Evolutionary conservation across 2,329 filamentous ascomycete species (phyloP).

Genomic region (Decorospora gaudefroyi): DNA sequence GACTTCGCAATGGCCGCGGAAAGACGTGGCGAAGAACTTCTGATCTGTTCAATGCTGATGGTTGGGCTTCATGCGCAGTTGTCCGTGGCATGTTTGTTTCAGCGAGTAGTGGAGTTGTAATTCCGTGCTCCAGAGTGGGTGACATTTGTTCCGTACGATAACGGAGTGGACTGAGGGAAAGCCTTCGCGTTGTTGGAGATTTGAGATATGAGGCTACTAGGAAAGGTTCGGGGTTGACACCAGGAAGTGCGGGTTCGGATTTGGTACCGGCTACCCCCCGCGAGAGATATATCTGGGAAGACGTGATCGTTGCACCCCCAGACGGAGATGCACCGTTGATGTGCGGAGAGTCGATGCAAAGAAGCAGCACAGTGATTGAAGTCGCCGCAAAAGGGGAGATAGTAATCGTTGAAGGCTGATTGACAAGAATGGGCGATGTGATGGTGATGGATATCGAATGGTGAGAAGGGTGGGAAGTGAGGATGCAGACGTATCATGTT

Average conservation of each 20-base stretch:
- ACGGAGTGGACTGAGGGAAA: slow-evolving; percentile 19
- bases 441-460: not conserved
- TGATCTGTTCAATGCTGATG: slow-evolving; percentile 19
- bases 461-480: not conserved
- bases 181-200: slow-evolving; percentile 19
- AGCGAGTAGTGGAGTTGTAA: slow-evolving; percentile 2
- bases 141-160: slow-evolving; percentile 12
- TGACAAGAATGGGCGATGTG: slow-evolving; percentile 2
- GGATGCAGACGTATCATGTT: slow-evolving; percentile 1
- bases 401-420: not conserved
- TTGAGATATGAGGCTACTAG: slow-evolving; percentile 23
- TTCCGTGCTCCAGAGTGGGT: slow-evolving; percentile 6
- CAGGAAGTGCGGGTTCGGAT: slow-evolving; percentile 34
- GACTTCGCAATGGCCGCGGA: slow-evolving; percentile 20
- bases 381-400: not conserved
- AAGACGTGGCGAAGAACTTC: slow-evolving; percentile 35
- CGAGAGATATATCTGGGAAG: slow-evolving; percentile 56
- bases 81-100: not conserved
- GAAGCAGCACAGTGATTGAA: not conserved
- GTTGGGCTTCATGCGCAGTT: not conserved
- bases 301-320: slow-evolving; percentile 48
- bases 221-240: slow-evolving; percentile 16
- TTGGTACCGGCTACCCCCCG: slow-evolving; percentile 50
- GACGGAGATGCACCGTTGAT: slow-evolving; percentile 3
- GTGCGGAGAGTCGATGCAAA: not conserved